Percentiles rank a stretch among this genome's conserved stretches.
Evolutionary conservation across 2,329 filamentous ascomycete species (phyloP).

Genomic region (Alternaria sp.): DNA sequence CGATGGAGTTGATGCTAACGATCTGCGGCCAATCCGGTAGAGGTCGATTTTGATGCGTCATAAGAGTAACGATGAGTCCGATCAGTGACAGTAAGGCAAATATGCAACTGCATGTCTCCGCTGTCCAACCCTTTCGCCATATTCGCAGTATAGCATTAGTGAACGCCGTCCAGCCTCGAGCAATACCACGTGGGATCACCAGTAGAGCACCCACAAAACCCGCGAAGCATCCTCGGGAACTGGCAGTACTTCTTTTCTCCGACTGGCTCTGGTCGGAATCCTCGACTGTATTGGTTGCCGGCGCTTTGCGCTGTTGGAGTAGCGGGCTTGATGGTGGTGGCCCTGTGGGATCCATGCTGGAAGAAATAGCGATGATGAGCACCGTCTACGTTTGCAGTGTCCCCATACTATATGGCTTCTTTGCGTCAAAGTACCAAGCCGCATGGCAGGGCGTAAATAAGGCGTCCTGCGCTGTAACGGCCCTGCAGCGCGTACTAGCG

Average conservation of each 20-base stretch:
- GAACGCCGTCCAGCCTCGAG: neutral
- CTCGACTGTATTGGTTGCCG: neutral
- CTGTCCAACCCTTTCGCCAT: constrained; percentile 8
- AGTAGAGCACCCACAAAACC: neutral
- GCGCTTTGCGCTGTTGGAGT: neutral
- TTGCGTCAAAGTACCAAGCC: neutral
- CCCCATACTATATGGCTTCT: neutral
- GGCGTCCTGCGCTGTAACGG: neutral
- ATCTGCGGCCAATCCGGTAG: constrained; percentile 17
- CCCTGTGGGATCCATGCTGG: neutral
- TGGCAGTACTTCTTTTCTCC: neutral
- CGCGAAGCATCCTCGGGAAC: neutral
- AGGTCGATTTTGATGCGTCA: constrained; percentile 5
- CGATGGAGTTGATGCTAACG: constrained; percentile 13
- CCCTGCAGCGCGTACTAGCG: neutral
- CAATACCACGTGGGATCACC: neutral
- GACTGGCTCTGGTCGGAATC: neutral
- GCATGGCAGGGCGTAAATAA: neutral
- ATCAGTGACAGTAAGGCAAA: constrained; percentile 7
- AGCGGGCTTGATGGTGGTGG: neutral
- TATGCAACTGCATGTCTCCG: constrained; percentile 9
- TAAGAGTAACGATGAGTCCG: constrained; percentile 9
- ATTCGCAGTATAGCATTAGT: neutral
- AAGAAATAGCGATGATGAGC: neutral
- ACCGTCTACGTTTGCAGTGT: neutral